Evolutionary conservation across 768 basidiomycete genomes (phyloP).

Genomic region (Calocybe gangraenosa): DNA sequence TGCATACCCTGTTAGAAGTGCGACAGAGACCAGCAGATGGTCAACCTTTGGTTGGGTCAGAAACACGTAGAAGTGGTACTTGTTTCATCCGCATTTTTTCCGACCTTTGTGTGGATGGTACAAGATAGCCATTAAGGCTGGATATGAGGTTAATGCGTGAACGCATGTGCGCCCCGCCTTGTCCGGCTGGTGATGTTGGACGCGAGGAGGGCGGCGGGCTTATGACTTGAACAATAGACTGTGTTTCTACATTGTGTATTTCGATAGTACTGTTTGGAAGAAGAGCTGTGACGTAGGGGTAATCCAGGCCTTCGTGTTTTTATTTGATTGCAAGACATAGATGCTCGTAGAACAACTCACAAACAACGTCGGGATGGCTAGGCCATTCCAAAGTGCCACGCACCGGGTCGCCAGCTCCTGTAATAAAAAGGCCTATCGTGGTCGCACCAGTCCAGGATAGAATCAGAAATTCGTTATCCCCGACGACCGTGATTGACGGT

Average conservation of each 20-base stretch:
- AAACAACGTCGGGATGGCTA: constrained; percentile 68
- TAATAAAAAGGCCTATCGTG: constrained; percentile 86
- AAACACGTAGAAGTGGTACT: constrained; percentile 24
- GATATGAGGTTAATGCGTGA: constrained; percentile 33
- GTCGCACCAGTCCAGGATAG: constrained; percentile 79
- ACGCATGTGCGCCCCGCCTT: constrained; percentile 16
- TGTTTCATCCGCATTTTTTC: constrained; percentile 40
- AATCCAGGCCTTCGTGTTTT: constrained; percentile 59
- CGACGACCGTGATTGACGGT: constrained; percentile 73
- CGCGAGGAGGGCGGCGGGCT: constrained; percentile 34
- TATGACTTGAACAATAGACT: constrained; percentile 67
- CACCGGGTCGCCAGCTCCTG: constrained; percentile 80
- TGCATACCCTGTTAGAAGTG: too few species aligned
- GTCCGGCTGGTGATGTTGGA: constrained; percentile 18
- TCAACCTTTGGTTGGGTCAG: not conserved
- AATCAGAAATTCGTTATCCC: constrained; percentile 78
- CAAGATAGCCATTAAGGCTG: constrained; percentile 41
- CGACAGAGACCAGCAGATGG: too few species aligned
- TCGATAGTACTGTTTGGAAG: constrained; percentile 77
- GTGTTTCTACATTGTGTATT: constrained; percentile 77
- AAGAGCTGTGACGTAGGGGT: constrained; percentile 75
- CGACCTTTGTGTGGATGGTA: constrained; percentile 45
- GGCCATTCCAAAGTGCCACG: constrained; percentile 88
- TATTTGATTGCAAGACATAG: too few species aligned
- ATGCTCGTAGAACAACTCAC: constrained; percentile 61